Evolutionary conservation across 2,329 filamentous ascomycete species (phyloP).

Genomic region (Ophiostoma montium): DNA sequence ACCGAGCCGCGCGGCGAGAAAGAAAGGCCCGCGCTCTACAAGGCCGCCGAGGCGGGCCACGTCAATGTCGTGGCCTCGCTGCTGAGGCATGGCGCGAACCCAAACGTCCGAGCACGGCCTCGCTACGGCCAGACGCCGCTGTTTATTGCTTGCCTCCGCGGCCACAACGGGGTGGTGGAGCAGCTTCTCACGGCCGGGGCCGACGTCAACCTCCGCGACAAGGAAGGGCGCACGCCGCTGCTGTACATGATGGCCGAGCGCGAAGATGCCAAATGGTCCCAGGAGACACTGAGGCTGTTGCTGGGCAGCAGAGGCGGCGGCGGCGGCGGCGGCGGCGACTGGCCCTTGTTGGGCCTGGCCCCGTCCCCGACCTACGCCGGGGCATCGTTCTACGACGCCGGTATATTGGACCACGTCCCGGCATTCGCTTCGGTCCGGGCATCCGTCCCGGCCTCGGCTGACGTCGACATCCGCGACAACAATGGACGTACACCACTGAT

Average conservation of each 20-base stretch:
- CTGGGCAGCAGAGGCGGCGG: conserved; percentile 18
- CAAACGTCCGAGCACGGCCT: conserved; percentile 18
- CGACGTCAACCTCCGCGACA: conserved; percentile 21
- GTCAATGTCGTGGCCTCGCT: conserved; percentile 21
- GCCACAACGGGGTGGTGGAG: conserved; percentile 21
- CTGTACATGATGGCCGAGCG: conserved; percentile 24
- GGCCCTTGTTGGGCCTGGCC: too few relatives aligned
- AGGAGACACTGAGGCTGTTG: conserved; percentile 30
- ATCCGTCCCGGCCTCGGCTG: too few relatives aligned
- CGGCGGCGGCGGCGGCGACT: conserved; percentile 17
- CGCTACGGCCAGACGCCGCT: conserved; percentile 23
- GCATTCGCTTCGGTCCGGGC: too few relatives aligned
- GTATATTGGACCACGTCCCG: too few relatives aligned
- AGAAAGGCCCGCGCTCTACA: conserved; percentile 24
- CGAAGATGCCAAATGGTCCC: conserved; percentile 19
- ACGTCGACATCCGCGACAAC: conserved; percentile 28
- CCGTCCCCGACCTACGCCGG: too few relatives aligned
- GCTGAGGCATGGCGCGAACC: conserved; percentile 20
- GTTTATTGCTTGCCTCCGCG: conserved; percentile 22
- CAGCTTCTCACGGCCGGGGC: conserved; percentile 21
- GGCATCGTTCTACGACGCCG: too few relatives aligned
- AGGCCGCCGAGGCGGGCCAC: conserved; percentile 25
- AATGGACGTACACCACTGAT: conserved; percentile 39
- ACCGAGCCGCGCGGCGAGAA: conserved; percentile 21
- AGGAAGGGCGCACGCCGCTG: conserved; percentile 23